Evolutionary conservation across 768 basidiomycete genomes (phyloP).

Genomic region (Phylloporus rhodoxanthus): DNA sequence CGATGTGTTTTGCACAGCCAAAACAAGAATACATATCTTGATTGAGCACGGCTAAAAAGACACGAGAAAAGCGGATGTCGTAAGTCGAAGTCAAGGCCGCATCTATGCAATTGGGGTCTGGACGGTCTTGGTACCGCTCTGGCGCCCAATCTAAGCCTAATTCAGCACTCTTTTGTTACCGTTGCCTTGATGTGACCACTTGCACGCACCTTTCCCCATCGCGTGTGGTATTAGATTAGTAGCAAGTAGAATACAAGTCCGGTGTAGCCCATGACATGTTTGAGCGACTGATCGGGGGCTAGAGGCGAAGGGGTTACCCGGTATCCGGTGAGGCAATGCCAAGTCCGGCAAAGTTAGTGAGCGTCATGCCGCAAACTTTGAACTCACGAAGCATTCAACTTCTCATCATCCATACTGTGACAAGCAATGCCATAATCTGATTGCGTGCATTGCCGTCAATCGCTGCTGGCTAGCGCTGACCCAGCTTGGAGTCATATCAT

Average conservation of each 20-base stretch:
- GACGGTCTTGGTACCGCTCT: conserved; percentile 13
- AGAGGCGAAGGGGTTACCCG: conserved; percentile 14
- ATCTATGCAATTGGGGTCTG: conserved; percentile 24
- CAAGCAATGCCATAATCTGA: conserved; percentile 12
- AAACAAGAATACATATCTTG: conserved; percentile 11
- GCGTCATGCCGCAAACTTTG: conserved; percentile 7
- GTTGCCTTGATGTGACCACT: background rate
- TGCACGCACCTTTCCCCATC: background rate
- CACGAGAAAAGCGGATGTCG: conserved; percentile 34
- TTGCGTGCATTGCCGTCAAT: background rate
- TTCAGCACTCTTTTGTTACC: background rate
- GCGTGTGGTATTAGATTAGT: no score
- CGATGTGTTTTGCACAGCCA: conserved; percentile 21
- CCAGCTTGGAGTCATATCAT: background rate
- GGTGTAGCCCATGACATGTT: background rate
- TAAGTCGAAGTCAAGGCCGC: conserved; percentile 32
- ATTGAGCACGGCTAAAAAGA: conserved; percentile 24
- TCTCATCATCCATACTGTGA: conserved; percentile 8
- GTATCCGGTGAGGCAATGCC: conserved; percentile 20
- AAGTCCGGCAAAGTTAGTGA: conserved; percentile 10
- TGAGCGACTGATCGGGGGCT: background rate
- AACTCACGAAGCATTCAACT: conserved; percentile 12
- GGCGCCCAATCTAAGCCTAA: conserved; percentile 14
- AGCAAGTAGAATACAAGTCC: no score
- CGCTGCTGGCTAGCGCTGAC: no score